Conservation (phyloP, 2,329 filamentous ascomycete genomes). For the Boeremia exigua region DNA sequence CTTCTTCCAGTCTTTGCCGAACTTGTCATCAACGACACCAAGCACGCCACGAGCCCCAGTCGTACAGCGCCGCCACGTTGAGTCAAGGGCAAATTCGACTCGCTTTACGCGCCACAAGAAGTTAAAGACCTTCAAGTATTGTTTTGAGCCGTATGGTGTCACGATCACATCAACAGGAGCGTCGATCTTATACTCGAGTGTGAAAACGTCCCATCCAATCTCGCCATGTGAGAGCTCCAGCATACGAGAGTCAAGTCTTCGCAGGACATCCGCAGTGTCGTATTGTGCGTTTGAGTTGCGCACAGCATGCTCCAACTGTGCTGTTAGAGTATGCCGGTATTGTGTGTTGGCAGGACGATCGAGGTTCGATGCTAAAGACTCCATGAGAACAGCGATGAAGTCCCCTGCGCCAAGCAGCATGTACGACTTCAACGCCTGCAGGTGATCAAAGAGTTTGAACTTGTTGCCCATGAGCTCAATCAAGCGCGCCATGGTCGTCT, state of each 20-base stretch:
- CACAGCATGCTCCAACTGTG: slow-evolving; percentile 97
- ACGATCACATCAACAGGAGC: slow-evolving; percentile 96
- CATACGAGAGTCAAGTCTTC: slow-evolving; percentile 95
- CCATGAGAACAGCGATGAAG: slow-evolving; percentile 96
- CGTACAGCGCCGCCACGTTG: slow-evolving; percentile 94
- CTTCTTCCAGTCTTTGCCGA: slow-evolving; percentile 84
- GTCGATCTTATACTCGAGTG: slow-evolving; percentile 97
- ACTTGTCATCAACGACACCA: slow-evolving; percentile 73
- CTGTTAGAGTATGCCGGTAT: slow-evolving; percentile 94
- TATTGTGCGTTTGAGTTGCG: slow-evolving; percentile 97
- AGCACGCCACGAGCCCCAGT: slow-evolving; percentile 93
- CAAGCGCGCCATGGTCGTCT: slow-evolving; percentile 94
- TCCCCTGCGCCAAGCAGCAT: slow-evolving; percentile 94
- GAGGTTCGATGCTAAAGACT: slow-evolving; percentile 89
- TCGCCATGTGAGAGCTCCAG: slow-evolving; percentile 94
- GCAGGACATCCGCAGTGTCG: slow-evolving; percentile 88
- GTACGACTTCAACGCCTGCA: slow-evolving; percentile 91
- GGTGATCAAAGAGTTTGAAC: slow-evolving; percentile 92
- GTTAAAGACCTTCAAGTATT: slow-evolving; percentile 99
- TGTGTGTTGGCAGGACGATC: slow-evolving; percentile 96
- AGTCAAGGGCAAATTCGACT: slow-evolving; percentile 90
- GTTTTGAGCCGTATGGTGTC: slow-evolving; percentile 91
- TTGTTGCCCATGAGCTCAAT: slow-evolving; percentile 94
- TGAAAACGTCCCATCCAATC: slow-evolving; percentile 99
- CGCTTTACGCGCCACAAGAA: slow-evolving; percentile 98